Percentiles rank a stretch among this genome's conserved stretches.
Evolutionary conservation across 441 rosid genomes (phyloP).

Genomic region (Gossypium schwendimanii): DNA sequence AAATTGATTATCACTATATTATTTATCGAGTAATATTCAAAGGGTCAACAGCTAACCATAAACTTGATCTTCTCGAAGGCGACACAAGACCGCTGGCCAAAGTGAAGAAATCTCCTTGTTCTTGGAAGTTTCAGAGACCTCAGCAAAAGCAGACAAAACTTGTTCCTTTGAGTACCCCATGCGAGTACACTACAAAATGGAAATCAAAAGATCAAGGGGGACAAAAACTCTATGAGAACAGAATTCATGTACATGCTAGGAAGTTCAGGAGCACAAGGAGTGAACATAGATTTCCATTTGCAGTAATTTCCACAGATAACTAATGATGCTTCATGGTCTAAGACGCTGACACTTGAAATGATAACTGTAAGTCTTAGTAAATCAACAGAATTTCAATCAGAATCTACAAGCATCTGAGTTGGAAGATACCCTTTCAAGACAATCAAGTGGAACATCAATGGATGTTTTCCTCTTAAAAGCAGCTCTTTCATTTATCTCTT

Average conservation of each 20-base stretch:
- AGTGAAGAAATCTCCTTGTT: conserved; percentile 50
- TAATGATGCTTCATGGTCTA: neutral
- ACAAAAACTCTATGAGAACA: neutral
- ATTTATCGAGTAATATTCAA: conserved; percentile 3
- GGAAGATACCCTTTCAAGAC: conserved; percentile 55
- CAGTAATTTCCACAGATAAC: neutral
- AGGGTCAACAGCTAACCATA: conserved; percentile 27
- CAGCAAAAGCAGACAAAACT: conserved; percentile 45
- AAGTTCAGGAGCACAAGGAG: neutral
- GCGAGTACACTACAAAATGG: conserved; percentile 36
- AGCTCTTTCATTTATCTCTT: conserved; percentile 20
- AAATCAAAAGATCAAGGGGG: conserved; percentile 11
- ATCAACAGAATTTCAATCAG: conserved; percentile 1
- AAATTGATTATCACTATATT: conserved; percentile 8
- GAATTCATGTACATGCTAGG: neutral
- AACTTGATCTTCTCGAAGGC: conserved; percentile 59
- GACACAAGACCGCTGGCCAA: conserved; percentile 62
- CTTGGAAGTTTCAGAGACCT: conserved; percentile 51
- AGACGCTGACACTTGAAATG: neutral
- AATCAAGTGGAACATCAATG: conserved; percentile 48
- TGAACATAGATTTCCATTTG: neutral
- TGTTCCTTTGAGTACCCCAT: conserved; percentile 69
- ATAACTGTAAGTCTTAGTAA: neutral
- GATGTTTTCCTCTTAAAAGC: conserved; percentile 28
- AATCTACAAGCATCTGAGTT: neutral